These are phyloP conservation scores for Annona squamosa DNA, from an alignment of 164 flowering plant genomes.

Conservation along the genomic window DNA sequence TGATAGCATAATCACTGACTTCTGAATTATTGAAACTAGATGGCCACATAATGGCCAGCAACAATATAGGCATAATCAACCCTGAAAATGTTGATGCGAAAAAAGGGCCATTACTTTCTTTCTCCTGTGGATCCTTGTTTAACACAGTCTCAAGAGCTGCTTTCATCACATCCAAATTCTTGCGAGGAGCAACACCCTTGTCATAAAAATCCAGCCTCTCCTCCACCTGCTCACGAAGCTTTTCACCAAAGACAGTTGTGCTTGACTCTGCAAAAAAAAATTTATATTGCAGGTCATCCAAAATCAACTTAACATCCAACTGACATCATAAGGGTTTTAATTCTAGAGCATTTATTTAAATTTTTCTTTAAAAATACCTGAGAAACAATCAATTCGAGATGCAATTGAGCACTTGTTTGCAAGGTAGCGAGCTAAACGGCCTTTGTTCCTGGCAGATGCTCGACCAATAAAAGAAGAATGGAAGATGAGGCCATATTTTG, in stretches of 20 bases:
- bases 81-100: neutral
- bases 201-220: constrained; percentile 96
- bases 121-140: constrained; percentile 31
- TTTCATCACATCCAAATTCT: constrained; percentile 95
- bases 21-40: no score
- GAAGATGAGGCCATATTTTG: constrained; percentile 94
- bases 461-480: constrained; percentile 97
- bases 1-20: no score
- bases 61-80: no score
- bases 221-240: constrained; percentile 94
- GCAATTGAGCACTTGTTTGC: constrained; percentile 99
- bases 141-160: constrained; percentile 48
- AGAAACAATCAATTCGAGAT: constrained; percentile 87
- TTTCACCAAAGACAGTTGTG: constrained; percentile 76
- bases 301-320: neutral
- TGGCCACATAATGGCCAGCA: no score
- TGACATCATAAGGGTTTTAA: neutral
- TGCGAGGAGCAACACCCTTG: constrained; percentile 95
- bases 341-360: no score
- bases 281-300: neutral
- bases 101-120: neutral
- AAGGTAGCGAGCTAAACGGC: constrained; percentile 96
- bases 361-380: constrained; percentile 34
- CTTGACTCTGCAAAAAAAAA: constrained; percentile 32
- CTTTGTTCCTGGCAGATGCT: constrained; percentile 87